Evolutionary conservation across 2,329 filamentous ascomycete genomes (phyloP), one percentile per base, ranked within the genome.

Genomic region (Diaporthe sp.): DNA sequence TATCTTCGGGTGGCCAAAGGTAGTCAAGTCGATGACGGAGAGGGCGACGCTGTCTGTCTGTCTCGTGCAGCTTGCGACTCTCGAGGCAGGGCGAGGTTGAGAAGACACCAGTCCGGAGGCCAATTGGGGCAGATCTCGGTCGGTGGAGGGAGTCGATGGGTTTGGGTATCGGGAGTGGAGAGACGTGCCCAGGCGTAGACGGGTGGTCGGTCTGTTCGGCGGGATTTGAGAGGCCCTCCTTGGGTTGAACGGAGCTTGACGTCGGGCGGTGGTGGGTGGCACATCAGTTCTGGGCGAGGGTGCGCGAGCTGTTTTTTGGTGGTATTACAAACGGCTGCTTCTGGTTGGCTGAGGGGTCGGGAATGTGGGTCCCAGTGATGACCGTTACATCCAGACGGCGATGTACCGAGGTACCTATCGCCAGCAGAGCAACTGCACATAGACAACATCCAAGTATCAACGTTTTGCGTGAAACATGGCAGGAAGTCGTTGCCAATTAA

Each of bases 301-400:
- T 64, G 58, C 55, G 38, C 61, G 71, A 66, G 74, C 71, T 71
- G 71, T 50, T 73, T 72, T 69, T 66, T 52, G 71, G 71, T 54
- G 71, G 73, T 72, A 78, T 79, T 78, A 79, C 78, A 78, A 78
- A 74, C 50, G 47, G 69, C 28, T 28, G 5, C 0, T 2, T 22
- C 2, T 79, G 77, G 77, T 79, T 79, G 78, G 78, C 60, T 68
- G 52, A 35, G 17, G 12, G 7, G 58, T 5, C 19, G 9, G 17
- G 45, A 5, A 54, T 55, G 42, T 28, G 61, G 58, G 66, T 71
- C 42, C 9, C 42, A 25, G 61, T 50, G 10, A 42, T 58, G 50
- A 68, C 64, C 33, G 64, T 68, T 68, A 67, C 45, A 52, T 66
- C 28, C 8, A 22, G 54, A 54, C 5, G 52, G 38, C 25, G 19